Conservation (phyloP, 176 grass and related monocot species). For the Raddia guianensis region DNA sequence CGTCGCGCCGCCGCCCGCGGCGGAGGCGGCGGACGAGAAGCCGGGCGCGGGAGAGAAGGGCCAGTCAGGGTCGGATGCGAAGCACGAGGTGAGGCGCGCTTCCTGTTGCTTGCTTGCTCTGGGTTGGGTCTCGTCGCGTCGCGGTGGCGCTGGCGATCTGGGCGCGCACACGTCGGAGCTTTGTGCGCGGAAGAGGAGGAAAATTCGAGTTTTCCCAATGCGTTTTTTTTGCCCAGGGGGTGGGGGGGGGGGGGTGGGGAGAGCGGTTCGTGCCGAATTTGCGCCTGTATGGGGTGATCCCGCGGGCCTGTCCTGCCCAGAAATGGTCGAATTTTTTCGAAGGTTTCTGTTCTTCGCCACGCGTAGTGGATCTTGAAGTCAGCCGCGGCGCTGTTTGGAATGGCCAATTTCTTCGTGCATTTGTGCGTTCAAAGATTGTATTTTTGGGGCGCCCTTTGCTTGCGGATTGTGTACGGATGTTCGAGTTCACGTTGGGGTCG, state of each 20-base stretch:
- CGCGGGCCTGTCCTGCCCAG: not conserved
- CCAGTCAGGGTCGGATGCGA: slow-evolving; percentile 15
- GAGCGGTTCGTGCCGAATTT: slow-evolving; percentile 2
- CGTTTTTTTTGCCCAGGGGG: not conserved
- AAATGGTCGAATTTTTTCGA: slow-evolving; percentile 31
- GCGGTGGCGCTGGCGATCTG: slow-evolving; percentile 26
- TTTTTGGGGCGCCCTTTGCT: not conserved
- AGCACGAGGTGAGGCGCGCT: slow-evolving; percentile 38
- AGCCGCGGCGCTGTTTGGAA: not conserved
- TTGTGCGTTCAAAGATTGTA: slow-evolving; percentile 12
- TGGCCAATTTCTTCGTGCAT: not conserved
- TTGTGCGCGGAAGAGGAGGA: not conserved
- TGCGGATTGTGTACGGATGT: not conserved
- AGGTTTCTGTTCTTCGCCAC: not conserved
- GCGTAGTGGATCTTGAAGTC: not conserved
- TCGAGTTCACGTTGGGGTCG: not conserved
- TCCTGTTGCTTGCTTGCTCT: slow-evolving; percentile 25
- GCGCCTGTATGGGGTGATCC: slow-evolving; percentile 7
- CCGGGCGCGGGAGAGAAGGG: slow-evolving; percentile 24
- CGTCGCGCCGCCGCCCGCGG: slow-evolving; percentile 19
- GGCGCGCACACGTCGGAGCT: not conserved
- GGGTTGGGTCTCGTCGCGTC: slow-evolving; percentile 9
- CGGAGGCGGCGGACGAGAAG: slow-evolving; percentile 31
- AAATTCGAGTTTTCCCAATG: not conserved
- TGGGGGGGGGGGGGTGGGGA: no score